Conservation (phyloP, 257 asterid genomes). For the Jacaranda mimosifolia region DNA sequence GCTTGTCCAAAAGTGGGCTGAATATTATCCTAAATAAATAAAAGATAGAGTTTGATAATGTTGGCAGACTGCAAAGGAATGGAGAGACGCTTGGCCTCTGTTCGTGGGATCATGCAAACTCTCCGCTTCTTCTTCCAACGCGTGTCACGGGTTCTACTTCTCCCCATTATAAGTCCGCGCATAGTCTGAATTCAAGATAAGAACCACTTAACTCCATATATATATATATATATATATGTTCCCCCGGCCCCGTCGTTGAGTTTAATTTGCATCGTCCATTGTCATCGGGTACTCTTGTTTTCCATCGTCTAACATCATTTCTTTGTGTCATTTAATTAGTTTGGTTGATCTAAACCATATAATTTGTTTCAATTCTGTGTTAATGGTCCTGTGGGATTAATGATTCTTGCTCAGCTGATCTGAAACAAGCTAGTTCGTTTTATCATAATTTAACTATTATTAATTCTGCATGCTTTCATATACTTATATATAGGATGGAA, state of each 20-base stretch:
- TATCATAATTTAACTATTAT: not conserved
- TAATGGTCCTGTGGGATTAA: not conserved
- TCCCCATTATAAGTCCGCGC: not conserved
- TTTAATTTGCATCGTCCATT: too few species aligned
- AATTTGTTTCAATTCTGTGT: not conserved
- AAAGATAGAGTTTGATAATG: not conserved
- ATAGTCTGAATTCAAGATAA: not conserved
- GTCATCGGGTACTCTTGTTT: too few species aligned
- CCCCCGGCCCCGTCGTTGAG: too few species aligned
- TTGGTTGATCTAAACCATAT: not conserved
- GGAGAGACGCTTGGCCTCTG: conserved; percentile 22
- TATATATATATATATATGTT: too few species aligned
- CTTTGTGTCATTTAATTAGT: too few species aligned
- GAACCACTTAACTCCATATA: too few species aligned
- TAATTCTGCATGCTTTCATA: not conserved
- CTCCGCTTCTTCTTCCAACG: conserved; percentile 26
- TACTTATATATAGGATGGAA: conserved; percentile 51
- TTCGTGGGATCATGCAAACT: conserved; percentile 18
- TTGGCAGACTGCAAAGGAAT: not conserved
- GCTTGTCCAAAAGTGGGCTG: too few species aligned
- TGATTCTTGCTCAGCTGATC: not conserved
- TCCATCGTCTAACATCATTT: not conserved
- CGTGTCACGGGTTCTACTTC: conserved; percentile 36
- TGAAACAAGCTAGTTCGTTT: not conserved
- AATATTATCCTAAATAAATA: too few species aligned